Conservation (phyloP, 768 basidiomycete genomes). For the Russula earlei region DNA sequence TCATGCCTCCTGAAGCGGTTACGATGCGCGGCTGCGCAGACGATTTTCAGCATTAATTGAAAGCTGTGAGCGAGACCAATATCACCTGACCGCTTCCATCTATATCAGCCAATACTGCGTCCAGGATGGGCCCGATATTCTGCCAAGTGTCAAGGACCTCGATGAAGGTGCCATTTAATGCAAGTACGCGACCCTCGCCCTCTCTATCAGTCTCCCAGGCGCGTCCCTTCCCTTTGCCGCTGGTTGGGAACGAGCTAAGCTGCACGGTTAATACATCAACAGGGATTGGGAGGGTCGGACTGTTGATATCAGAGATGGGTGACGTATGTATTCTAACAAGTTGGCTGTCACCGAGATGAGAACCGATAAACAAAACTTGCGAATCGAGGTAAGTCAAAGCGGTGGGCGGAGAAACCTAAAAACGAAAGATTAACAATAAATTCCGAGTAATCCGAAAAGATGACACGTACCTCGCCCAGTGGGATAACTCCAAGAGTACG, state of each 20-base stretch:
- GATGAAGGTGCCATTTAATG: conserved; percentile 45
- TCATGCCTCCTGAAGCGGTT: conserved; percentile 76
- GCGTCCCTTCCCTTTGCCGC: conserved; percentile 24
- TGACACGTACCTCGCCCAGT: conserved; percentile 58
- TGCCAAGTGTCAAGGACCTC: conserved; percentile 53
- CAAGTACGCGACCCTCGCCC: conserved; percentile 10
- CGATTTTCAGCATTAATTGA: not conserved
- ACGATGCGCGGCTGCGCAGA: conserved; percentile 59
- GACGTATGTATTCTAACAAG: conserved; percentile 47
- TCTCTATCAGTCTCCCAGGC: conserved; percentile 40
- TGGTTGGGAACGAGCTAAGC: conserved; percentile 30
- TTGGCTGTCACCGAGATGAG: conserved; percentile 75
- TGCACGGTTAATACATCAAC: conserved; percentile 36
- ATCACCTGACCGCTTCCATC: conserved; percentile 62
- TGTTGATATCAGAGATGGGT: conserved; percentile 33
- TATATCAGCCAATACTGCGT: conserved; percentile 65
- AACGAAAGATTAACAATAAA: conserved; percentile 6
- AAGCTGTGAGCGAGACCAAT: not conserved
- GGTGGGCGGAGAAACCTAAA: conserved; percentile 60
- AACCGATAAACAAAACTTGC: conserved; percentile 68
- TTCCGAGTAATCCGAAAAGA: not conserved
- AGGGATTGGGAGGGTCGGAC: conserved; percentile 45
- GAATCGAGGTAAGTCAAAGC: conserved; percentile 63
- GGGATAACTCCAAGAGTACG: conserved; percentile 44
- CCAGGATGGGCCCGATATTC: conserved; percentile 78